These are phyloP conservation scores for Carex pumila DNA, from an alignment of 176 grass and related monocot species.

Conservation along the genomic window DNA sequence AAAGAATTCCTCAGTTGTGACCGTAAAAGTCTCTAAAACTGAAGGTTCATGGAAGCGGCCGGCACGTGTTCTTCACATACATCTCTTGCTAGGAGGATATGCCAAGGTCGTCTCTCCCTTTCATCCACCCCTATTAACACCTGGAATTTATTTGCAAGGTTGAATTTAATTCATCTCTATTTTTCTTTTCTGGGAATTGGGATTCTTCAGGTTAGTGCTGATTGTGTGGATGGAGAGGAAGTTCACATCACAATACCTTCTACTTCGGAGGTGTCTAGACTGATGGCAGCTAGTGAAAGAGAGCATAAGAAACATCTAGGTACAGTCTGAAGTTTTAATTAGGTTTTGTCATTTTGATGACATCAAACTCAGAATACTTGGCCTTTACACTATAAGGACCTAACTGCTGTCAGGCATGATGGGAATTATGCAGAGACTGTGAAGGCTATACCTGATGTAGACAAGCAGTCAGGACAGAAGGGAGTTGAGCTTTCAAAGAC, in stretches of 20 bases:
- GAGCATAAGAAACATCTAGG: constrained; percentile 53
- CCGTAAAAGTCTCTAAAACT: constrained; percentile 53
- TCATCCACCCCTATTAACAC: background rate
- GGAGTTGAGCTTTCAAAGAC: constrained; percentile 68
- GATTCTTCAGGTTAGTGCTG: constrained; percentile 49
- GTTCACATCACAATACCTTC: constrained; percentile 55
- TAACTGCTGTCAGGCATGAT: background rate
- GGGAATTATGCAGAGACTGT: constrained; percentile 43
- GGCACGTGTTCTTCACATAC: constrained; percentile 48
- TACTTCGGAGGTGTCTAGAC: constrained; percentile 44
- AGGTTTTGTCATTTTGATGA: background rate
- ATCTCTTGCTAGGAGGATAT: constrained; percentile 76
- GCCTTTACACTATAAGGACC: background rate
- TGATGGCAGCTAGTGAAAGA: constrained; percentile 51
- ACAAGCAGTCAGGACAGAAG: constrained; percentile 41
- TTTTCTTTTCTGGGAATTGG: constrained; percentile 1
- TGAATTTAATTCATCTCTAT: background rate
- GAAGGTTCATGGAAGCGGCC: constrained; percentile 65
- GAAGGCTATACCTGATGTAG: constrained; percentile 54
- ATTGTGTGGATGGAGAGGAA: constrained; percentile 70
- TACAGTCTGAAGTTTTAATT: constrained; percentile 12
- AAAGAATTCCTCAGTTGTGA: constrained; percentile 47
- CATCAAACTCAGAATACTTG: background rate
- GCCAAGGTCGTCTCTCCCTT: constrained; percentile 44
- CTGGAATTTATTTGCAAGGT: background rate